Base-by-base conservation (phyloP, 306 rosid species). In the Ammopiptanthus mongolicus region DNA sequence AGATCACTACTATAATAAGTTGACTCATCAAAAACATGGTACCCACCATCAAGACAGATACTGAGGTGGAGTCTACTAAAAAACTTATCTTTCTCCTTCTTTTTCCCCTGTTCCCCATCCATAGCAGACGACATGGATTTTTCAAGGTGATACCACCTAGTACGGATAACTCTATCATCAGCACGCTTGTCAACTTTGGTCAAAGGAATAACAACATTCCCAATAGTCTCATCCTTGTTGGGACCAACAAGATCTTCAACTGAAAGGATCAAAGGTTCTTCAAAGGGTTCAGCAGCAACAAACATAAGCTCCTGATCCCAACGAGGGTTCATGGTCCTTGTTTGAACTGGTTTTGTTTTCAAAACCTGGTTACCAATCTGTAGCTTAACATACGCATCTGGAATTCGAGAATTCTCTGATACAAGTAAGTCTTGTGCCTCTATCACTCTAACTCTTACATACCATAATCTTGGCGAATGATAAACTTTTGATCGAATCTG, bases 221-320 rank as follows among this genome's bases (percentile, higher is more conserved):
- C 98, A 58, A 95, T 41, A 23, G 84, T 87, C 82, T 87, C 93
- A 6, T 90, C 93, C 79, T 91, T 91, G 89, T 80, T 81, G 33
- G 90, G 84, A 69, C 90, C 95, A 21, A 84, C 56, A 7, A 82
- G 93, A 67, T 95, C 97, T 80, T 95, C 98, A 79, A 95, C 73
- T 3, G 90, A 78, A 60, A 95, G 63, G 50, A 88, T 61, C 86
- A 91, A 73, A 72, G 69, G 85, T 28, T 94, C 98, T 12, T 94
- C 98, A 29, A 94, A 91, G 31, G 98, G 98, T 77, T 95, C 97
- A 29, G 93, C 93, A 65, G 96, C 93, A 75, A 95, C 96, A 76
- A 94, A 86, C 89, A 91, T 85, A 47, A 86, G 79, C 73, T 90
- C 97, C 75, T 91, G 93, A 69, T 87, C 89, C 98, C 97, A 95